A percentile compares a stretch with the other conserved stretches of the same genome.
Conservation (phyloP, 2,329 filamentous ascomycete species). For the Coniochaeta sp. region DNA sequence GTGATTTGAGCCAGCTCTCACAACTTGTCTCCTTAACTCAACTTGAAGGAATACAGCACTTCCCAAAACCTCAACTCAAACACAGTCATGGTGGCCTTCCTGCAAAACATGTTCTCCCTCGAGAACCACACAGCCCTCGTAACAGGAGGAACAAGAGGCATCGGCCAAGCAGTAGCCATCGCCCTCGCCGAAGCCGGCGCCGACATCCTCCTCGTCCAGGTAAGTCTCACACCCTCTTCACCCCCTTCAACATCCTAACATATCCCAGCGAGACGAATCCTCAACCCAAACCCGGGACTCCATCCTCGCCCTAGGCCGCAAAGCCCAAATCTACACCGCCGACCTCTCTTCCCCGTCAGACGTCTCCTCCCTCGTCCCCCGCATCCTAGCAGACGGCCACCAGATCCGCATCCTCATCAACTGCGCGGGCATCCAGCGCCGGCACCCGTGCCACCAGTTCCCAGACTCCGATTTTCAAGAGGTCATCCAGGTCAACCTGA, state of each 20-base stretch:
- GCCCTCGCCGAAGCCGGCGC: conserved; percentile 53
- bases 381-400: conserved; percentile 54
- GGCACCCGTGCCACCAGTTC: conserved; percentile 70
- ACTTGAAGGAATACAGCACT: too few species aligned
- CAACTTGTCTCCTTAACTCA: too few species aligned
- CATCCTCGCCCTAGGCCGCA: conserved; percentile 60
- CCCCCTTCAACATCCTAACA: background rate
- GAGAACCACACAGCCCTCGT: conserved; percentile 49
- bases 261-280: conserved; percentile 24
- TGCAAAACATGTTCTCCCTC: conserved; percentile 42
- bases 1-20: too few species aligned
- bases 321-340: conserved; percentile 59
- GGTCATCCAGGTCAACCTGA: conserved; percentile 83
- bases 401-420: conserved; percentile 74
- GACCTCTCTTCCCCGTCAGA: conserved; percentile 58
- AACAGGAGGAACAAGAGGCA: conserved; percentile 51
- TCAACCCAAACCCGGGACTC: conserved; percentile 48
- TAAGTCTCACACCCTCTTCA: conserved; percentile 17
- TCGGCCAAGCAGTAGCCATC: conserved; percentile 49
- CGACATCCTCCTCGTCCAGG: conserved; percentile 49
- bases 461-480: conserved; percentile 71
- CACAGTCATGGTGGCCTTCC: conserved; percentile 7
- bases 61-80: too few species aligned
- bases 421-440: conserved; percentile 78
- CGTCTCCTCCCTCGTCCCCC: conserved; percentile 53